Percentiles rank a stretch among this genome's conserved stretches.
phyloP scores from a whole-genome alignment of 345 rosid species.

The Conringia planisiliqua region DNA sequence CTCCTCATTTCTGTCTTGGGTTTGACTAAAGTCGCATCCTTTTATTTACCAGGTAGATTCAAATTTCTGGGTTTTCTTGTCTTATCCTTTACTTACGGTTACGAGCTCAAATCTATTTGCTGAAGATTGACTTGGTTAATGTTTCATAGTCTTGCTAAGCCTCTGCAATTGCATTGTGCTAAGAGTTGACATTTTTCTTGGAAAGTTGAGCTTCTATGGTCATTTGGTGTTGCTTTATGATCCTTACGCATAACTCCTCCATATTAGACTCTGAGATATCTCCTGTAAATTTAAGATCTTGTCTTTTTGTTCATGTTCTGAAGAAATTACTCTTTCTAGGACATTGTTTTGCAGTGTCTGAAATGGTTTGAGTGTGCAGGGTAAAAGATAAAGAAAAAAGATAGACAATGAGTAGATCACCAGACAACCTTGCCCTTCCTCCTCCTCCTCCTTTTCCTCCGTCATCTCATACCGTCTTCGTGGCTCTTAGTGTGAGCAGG shows the following conservation, averaged over 20 bases:
- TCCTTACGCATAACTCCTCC: neutral
- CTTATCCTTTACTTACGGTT: neutral
- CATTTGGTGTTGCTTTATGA: neutral
- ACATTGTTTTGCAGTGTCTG: neutral
- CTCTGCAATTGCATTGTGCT: slow-evolving; percentile 1
- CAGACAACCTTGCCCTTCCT: slow-evolving; percentile 21
- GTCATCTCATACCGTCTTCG: slow-evolving; percentile 33
- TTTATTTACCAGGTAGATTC: slow-evolving; percentile 1
- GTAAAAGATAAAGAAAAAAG: neutral
- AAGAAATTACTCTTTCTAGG: neutral
- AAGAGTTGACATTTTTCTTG: neutral
- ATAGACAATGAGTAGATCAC: slow-evolving; percentile 26
- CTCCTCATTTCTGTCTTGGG: neutral
- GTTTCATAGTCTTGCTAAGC: neutral
- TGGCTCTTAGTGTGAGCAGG: slow-evolving; percentile 64
- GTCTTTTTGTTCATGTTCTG: neutral
- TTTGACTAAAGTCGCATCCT: slow-evolving; percentile 25
- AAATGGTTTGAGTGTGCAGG: slow-evolving; percentile 19
- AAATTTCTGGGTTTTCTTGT: neutral
- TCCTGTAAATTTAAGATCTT: slow-evolving; percentile 4
- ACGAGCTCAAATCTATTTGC: neutral
- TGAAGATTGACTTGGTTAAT: neutral
- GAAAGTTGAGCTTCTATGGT: neutral
- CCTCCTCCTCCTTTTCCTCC: slow-evolving; percentile 28
- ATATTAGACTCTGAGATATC: neutral